Conservation (phyloP, 2,329 filamentous ascomycete genomes). For the Rhynchosporium graminicola region DNA sequence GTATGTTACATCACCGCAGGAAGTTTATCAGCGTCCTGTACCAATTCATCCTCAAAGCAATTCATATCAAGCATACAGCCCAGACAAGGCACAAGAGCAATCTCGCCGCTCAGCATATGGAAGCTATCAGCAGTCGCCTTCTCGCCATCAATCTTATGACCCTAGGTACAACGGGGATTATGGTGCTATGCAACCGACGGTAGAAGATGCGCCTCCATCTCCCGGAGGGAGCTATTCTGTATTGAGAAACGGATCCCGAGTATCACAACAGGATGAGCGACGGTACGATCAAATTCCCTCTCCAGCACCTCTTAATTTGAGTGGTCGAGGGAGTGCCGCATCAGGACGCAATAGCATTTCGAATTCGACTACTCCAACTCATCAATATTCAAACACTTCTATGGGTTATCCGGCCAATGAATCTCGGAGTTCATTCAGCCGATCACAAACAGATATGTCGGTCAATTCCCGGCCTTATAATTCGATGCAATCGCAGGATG, state of each 20-base stretch:
- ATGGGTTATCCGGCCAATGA: slow-evolving; percentile 32
- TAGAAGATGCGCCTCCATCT: slow-evolving; percentile 45
- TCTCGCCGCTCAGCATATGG: slow-evolving; percentile 30
- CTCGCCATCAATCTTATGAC: slow-evolving; percentile 41
- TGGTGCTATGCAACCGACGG: slow-evolving; percentile 49
- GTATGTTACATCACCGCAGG: slow-evolving; percentile 30
- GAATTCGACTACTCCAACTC: slow-evolving; percentile 25
- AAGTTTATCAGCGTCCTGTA: slow-evolving; percentile 33
- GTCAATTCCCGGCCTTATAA: slow-evolving; percentile 36
- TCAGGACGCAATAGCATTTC: slow-evolving; percentile 34
- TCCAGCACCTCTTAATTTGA: slow-evolving; percentile 39
- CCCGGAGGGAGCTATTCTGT: slow-evolving; percentile 30
- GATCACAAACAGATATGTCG: slow-evolving; percentile 29
- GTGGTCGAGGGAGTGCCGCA: slow-evolving; percentile 32
- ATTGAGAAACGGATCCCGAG: slow-evolving; percentile 28
- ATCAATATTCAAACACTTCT: slow-evolving; percentile 35
- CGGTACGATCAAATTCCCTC: slow-evolving; percentile 37
- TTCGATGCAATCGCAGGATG: slow-evolving; percentile 28
- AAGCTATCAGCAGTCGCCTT: slow-evolving; percentile 36
- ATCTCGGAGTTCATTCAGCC: slow-evolving; percentile 33
- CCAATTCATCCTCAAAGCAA: slow-evolving; percentile 33
- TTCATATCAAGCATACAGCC: slow-evolving; percentile 37
- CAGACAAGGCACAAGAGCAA: slow-evolving; percentile 32
- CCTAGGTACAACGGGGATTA: slow-evolving; percentile 43
- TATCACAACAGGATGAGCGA: slow-evolving; percentile 29